Conservation (phyloP, 805 yeast genomes). For the Lachancea fermentati region DNA sequence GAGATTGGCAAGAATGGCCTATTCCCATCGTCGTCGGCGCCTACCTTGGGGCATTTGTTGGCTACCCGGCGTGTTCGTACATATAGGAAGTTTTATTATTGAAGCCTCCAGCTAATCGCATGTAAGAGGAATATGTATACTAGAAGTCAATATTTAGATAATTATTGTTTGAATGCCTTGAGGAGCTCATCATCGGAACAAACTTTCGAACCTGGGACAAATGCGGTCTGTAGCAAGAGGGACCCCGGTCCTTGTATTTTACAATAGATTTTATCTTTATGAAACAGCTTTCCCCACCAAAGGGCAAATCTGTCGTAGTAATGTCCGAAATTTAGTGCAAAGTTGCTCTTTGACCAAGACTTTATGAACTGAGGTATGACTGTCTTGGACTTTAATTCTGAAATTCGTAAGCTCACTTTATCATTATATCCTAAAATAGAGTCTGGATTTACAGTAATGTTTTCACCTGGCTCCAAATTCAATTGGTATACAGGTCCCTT, state of each 20-base stretch:
- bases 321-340: constrained; percentile 2
- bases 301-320: constrained; percentile 13
- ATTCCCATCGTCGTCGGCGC: constrained; percentile 77
- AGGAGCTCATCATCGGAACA: constrained; percentile 11
- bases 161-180: constrained; percentile 4
- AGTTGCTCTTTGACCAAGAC: constrained; percentile 2
- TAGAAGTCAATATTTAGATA: background rate
- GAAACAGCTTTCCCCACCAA: constrained; percentile 12
- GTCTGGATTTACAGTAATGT: constrained; percentile 20
- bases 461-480: constrained; percentile 19
- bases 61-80: constrained; percentile 40
- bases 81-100: constrained; percentile 13
- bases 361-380: constrained; percentile 8
- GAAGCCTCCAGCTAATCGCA: too few species aligned
- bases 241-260: constrained; percentile 31
- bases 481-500: constrained; percentile 28
- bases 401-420: constrained; percentile 7
- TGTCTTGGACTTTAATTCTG: background rate
- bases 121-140: constrained; percentile 2
- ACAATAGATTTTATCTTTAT: constrained; percentile 19
- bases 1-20: constrained; percentile 97
- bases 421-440: constrained; percentile 19
- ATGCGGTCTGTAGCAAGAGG: constrained; percentile 23
- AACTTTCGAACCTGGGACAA: constrained; percentile 10
- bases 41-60: constrained; percentile 65